phyloP scores from a whole-genome alignment of 179 eudicot species.

The Spergularia azorica region DNA sequence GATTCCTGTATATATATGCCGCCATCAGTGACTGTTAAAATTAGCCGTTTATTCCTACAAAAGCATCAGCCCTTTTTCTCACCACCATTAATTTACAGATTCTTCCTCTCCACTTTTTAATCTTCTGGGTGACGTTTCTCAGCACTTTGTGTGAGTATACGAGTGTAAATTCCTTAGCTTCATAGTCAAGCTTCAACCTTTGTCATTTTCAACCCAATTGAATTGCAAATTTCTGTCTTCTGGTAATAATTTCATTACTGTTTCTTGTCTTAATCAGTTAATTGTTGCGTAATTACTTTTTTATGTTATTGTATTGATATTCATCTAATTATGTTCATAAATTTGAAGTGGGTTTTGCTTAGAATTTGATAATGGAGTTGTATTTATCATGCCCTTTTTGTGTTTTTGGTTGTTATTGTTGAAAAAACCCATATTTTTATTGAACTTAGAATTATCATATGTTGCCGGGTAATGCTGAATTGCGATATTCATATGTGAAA shows the following conservation, averaged over 20 bases:
- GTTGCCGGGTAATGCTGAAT: neutral
- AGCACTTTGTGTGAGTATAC: no score
- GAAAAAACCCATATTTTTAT: neutral
- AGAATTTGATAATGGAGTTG: neutral
- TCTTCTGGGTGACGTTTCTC: no score
- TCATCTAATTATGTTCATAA: neutral
- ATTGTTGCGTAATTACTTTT: neutral
- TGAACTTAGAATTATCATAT: neutral
- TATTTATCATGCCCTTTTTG: no score
- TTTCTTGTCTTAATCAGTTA: neutral
- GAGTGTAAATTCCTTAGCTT: neutral
- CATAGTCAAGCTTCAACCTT: no score
- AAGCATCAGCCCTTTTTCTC: neutral
- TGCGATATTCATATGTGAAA: no score
- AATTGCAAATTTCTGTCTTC: neutral
- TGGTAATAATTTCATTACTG: neutral
- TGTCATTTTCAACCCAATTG: no score
- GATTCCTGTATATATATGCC: neutral
- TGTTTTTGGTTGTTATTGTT: no score
- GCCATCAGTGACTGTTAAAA: neutral
- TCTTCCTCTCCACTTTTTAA: no score
- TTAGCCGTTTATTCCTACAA: neutral
- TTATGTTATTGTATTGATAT: neutral
- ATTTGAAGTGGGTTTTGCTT: neutral
- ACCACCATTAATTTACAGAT: neutral